Evolutionary conservation across 2,329 filamentous ascomycete genomes (phyloP).

Genomic region (Aspergillus sp.): DNA sequence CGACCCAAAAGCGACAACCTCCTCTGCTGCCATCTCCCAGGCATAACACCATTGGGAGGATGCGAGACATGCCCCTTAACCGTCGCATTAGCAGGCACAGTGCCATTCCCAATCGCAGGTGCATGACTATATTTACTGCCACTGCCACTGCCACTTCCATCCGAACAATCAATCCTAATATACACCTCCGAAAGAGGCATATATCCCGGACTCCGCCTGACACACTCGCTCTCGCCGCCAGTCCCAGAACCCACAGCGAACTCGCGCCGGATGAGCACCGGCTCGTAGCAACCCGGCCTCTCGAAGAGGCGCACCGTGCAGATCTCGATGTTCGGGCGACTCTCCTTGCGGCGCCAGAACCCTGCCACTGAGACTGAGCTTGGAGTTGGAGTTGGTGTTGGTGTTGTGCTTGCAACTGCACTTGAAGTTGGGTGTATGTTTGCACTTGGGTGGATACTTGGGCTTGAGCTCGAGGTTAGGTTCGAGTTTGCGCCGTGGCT

Average conservation of each 20-base stretch:
- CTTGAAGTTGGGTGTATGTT: too few species aligned
- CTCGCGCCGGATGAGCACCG: slow-evolving; percentile 26
- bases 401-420: too few species aligned
- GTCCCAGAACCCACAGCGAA: slow-evolving; percentile 9
- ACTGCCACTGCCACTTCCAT: slow-evolving; percentile 7
- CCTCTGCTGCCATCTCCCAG: slow-evolving; percentile 6
- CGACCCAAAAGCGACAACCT: not conserved
- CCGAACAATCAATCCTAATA: slow-evolving; percentile 29
- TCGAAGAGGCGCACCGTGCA: slow-evolving; percentile 37
- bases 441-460: too few species aligned
- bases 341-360: not conserved
- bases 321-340: slow-evolving; percentile 9
- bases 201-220: slow-evolving; percentile 18
- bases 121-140: not conserved
- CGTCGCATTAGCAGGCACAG: not conserved
- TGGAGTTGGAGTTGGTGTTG: too few species aligned
- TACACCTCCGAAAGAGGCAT: slow-evolving; percentile 29
- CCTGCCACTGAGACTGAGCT: too few species aligned
- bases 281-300: slow-evolving; percentile 31
- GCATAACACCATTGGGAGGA: not conserved
- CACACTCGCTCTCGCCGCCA: slow-evolving; percentile 25
- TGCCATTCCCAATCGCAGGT: not conserved
- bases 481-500: not conserved
- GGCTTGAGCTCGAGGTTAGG: not conserved
- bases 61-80: not conserved